Evolutionary conservation across 2,329 filamentous ascomycete genomes (phyloP).

Genomic region (Penicillium sp.): DNA sequence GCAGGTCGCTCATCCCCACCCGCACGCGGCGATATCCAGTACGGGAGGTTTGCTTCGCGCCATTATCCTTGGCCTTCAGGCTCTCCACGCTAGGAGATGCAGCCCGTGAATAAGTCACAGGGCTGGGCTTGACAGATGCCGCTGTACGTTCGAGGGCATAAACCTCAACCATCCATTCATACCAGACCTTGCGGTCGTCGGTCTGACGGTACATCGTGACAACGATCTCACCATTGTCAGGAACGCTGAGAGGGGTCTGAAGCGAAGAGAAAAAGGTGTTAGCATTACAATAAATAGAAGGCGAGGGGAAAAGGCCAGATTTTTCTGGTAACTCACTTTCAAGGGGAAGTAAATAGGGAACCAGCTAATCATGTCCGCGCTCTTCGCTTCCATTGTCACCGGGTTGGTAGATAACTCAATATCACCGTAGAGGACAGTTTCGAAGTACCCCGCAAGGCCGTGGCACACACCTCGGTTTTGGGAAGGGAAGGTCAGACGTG

Average conservation of each 20-base stretch:
- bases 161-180: constrained; percentile 94
- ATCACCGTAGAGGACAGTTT: constrained; percentile 83
- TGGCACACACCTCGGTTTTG: constrained; percentile 80
- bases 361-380: constrained; percentile 98
- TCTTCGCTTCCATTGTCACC: constrained; percentile 86
- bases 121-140: constrained; percentile 19
- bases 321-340: constrained; percentile 62
- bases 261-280: neutral
- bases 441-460: constrained; percentile 91
- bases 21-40: constrained; percentile 32
- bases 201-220: constrained; percentile 96
- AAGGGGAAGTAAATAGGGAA: constrained; percentile 98
- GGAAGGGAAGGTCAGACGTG: constrained; percentile 74
- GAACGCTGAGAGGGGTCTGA: constrained; percentile 80
- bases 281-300: neutral
- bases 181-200: constrained; percentile 95
- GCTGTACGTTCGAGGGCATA: constrained; percentile 51
- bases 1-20: constrained; percentile 48
- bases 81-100: constrained; percentile 28
- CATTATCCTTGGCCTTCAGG: constrained; percentile 21
- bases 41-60: constrained; percentile 14
- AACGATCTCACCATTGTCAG: constrained; percentile 79
- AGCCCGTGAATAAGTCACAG: constrained; percentile 33
- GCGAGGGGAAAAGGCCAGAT: neutral
- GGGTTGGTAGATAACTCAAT: constrained; percentile 92